Evolutionary conservation across 495 filamentous ascomycete genomes (phyloP), one percentile per base, ranked within the genome.

Genomic region (Penicillium taxi): DNA sequence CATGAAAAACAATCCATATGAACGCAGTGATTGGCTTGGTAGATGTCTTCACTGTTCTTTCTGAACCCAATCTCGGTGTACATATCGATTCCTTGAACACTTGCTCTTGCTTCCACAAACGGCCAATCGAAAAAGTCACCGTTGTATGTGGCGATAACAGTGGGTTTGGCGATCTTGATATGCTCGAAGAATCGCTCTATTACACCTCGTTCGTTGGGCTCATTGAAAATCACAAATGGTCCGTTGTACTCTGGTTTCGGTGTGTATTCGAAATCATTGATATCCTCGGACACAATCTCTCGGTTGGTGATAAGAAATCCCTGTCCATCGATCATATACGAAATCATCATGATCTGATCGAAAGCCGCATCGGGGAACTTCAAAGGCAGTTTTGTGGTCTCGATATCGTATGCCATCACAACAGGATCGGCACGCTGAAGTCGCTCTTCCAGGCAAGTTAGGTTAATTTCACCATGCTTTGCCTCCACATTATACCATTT

Each of bases 81-180:
- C 91, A 99, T 95, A 58, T 99, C 91, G 53, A 99, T 94, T n/a
- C 91, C 91, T 30, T 88, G 77, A 23, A 93, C 72, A 55, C 86
- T 91, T 9, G 91, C 86, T 56, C 91, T 74, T 13, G 93, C 75
- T 64, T 99, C 91, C 11, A 99, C 88, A 50, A 91, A 99, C 0
- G 93, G 91, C 91, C 91, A 99, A 77, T 99, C 91, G 77, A 99
- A 99, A 50, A 96, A 99, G 71, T 99, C 91, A 59, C 91, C 91
- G 82, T 99, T 99, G 70, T 99, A 99, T 3, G 93, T 96, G 11
- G 89, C 91, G 53, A 99, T 96, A 11, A 99, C 88, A 0, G 88
- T 96, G 2, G 91, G 91, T 37, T 84, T 79, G 3, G 88, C 86
- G 56, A 93, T 85, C 55, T 96, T 96, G 56, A 99, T 83, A 50